Evolutionary conservation across 257 asterid species (phyloP), one percentile per base, ranked within the genome.

Genomic region (Rauvolfia tetraphylla): DNA sequence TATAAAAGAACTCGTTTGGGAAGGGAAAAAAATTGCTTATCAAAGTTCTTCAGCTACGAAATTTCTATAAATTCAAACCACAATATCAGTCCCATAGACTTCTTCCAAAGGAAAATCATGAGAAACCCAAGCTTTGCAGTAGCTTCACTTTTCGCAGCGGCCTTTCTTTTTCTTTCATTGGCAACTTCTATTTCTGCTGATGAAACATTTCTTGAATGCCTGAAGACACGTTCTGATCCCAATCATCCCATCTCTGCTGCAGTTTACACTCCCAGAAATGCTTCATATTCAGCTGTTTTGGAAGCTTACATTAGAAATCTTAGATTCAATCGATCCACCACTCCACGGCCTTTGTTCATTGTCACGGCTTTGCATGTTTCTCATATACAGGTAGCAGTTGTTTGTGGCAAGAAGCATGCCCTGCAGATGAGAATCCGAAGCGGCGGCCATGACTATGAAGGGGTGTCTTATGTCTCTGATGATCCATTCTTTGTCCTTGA

Each of bases 121-220:
- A 31, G 41, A 62, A 48, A 25, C 54, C 39, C 18, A 44, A 77
- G 48, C 44, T 48, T 1, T 25, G 36, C 27, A 70, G 44, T 77
- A 5, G 25, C 25, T 38, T 53, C 54, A 39, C 57, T 69, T 10
- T 20, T 39, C 46, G n/a, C 75, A 14, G 58, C 29, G 11, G 13
- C 17, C 57, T 58, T 70, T 56, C 10, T 77, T 54, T 23, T 76
- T 38, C 33, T 76, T 67, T 49, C 57, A 48, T 33, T 72, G 8
- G 23, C 66, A 51, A 67, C 41, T n/a, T 38, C 41, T 22, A 38
- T 65, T 14, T 49, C 23, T 25, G 79, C 31, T 44, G 31, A 58
- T 59, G 72, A 59, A 22, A 15, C 72, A 22, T 56, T 78, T 78
- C 76, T 70, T 58, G 53, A 78, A 34, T 78, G 81, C 23, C 66